phyloP scores from a whole-genome alignment of 2,329 filamentous ascomycete genomes.

The Elsinoe ampelina region DNA sequence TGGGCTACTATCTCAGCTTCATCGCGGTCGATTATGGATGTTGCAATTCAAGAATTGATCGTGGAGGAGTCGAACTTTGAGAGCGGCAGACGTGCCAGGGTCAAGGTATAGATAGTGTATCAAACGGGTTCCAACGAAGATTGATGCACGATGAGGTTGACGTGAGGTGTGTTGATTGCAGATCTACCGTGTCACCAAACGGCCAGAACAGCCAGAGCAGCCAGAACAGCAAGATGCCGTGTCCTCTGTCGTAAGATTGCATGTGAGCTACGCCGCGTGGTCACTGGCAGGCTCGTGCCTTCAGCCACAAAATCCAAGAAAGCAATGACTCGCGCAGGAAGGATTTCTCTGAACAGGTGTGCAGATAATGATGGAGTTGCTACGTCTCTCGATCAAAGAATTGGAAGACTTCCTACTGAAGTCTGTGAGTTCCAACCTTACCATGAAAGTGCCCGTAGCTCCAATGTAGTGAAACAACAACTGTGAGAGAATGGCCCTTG shows the following conservation, averaged over 20 bases:
- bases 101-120: neutral
- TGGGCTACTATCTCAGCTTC: neutral
- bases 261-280: neutral
- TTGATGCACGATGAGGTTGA: conserved; percentile 1
- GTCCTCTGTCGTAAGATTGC: conserved; percentile 4
- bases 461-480: too few species aligned
- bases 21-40: neutral
- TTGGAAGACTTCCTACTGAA: neutral
- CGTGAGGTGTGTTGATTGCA: neutral
- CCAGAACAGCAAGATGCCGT: too few species aligned
- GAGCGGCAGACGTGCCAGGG: neutral
- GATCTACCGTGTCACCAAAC: neutral
- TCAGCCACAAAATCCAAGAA: neutral
- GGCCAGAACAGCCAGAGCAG: neutral
- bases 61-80: neutral
- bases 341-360: neutral
- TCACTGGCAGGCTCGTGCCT: neutral
- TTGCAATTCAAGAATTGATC: neutral
- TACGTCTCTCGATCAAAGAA: neutral
- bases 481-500: too few species aligned
- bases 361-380: neutral
- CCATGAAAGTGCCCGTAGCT: too few species aligned
- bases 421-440: too few species aligned
- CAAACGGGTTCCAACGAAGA: neutral
- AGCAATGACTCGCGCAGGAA: neutral